Evolutionary conservation across 306 rosid species (phyloP), one percentile per base, ranked within the genome.

Genomic region (Quercus agrifolia): DNA sequence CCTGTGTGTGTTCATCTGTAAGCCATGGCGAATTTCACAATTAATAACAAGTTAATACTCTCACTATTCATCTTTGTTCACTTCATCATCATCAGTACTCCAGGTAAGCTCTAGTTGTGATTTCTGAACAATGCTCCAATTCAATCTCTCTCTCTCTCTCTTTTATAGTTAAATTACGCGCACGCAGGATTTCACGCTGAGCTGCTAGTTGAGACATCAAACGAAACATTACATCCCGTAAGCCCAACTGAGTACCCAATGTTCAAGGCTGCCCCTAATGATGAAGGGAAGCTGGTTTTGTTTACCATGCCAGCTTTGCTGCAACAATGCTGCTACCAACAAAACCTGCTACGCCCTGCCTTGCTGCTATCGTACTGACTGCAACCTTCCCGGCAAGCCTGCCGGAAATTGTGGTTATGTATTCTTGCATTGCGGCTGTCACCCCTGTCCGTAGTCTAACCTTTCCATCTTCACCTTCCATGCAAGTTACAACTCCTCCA

Each of bases 331-430:
- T 59, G n/a, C 57, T 21, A 67, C 61, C 63, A n/a, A 25, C 25
- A 21, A 27, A 8, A 62, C 3, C 35, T 84, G 87, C 61, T 38
- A 52, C 57, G 17, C 82, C 56, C 80, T 80, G 87, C 79, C 82
- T 25, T 84, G 87, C 82, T 84, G 84, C 76, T 84, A 72, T 55
- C 79, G 69, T 54, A 84, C 77, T 63, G 77, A 84, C 63, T 84
- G 84, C 82, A 73, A 84, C 44, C 82, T 84, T 63, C 87, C 87
- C 5, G 57, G 57, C 56, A 84, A 84, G 84, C 87, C 87, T 58
- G 77, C 72, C 21, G 82, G 80, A 38, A 76, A 66, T 18, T 84
- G 87, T 52, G 87, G 82, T 27, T 84, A 80, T 71, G 74, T 73
- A 21, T 84, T 84, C 76, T 66, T 72, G 68, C 35, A 74, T 7